phyloP scores from a whole-genome alignment of 257 asterid genomes.

The Fraxinus cuspidata region DNA sequence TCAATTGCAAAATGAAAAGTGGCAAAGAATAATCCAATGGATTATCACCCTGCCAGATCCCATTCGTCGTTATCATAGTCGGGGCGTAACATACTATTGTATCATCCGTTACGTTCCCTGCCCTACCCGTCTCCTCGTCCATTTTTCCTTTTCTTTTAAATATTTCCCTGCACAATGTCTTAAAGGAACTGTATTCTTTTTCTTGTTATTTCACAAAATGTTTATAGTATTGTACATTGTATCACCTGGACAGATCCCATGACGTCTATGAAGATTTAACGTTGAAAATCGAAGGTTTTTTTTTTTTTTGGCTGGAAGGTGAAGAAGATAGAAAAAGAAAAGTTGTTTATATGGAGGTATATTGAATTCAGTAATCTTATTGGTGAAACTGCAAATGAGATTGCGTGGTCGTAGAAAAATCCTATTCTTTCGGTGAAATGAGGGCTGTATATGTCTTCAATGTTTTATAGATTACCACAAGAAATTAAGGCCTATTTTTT shows the following conservation, averaged over 20 bases:
- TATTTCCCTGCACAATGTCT: not conserved
- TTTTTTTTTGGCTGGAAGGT: not conserved
- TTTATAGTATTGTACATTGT: not conserved
- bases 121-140: not conserved
- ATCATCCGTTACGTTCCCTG: slow-evolving; percentile 38
- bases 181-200: not conserved
- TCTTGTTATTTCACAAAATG: not conserved
- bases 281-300: not conserved
- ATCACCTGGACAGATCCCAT: not conserved
- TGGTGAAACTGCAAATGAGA: not conserved
- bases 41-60: slow-evolving; percentile 94
- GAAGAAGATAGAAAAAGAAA: not conserved
- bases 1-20: slow-evolving; percentile 78
- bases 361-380: not conserved
- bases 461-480: not conserved
- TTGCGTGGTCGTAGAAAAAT: not conserved
- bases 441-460: not conserved
- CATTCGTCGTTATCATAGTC: slow-evolving; percentile 87
- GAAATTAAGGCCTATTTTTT: not conserved
- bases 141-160: not conserved
- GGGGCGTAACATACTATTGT: slow-evolving; percentile 89
- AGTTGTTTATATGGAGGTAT: not conserved
- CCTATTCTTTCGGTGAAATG: not conserved
- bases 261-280: not conserved
- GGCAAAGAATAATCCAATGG: slow-evolving; percentile 93